Conservation (phyloP, 2,329 filamentous ascomycete species). For the Aspergillus chevalieri region DNA sequence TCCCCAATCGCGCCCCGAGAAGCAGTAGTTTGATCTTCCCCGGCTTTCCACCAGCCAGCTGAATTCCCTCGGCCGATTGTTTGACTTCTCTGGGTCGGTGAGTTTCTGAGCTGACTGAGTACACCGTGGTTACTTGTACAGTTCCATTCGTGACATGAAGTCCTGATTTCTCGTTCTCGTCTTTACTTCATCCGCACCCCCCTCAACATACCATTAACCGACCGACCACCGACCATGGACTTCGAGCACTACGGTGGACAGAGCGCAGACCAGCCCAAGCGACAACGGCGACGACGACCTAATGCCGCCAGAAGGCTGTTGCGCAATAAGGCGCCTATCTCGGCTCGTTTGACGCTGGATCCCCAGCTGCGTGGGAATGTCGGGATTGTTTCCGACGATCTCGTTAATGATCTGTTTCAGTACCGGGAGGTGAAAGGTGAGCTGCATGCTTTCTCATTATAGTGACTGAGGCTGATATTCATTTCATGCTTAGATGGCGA, state of each 20-base stretch:
- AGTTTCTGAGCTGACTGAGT: too few relatives aligned
- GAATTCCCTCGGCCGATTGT: too few relatives aligned
- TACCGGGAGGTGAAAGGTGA: conserved; percentile 49
- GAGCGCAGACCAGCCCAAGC: conserved; percentile 42
- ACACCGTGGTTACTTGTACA: too few relatives aligned
- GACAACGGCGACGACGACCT: conserved; percentile 48
- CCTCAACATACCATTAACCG: conserved; percentile 8
- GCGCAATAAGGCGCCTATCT: conserved; percentile 63
- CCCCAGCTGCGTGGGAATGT: conserved; percentile 78
- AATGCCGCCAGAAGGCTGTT: conserved; percentile 40
- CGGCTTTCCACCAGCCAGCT: too few relatives aligned
- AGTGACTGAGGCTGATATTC: not conserved
- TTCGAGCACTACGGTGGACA: conserved; percentile 32
- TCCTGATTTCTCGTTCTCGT: too few relatives aligned
- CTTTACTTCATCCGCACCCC: too few relatives aligned
- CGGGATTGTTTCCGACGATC: conserved; percentile 77
- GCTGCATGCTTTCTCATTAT: conserved; percentile 1
- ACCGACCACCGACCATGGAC: conserved; percentile 36
- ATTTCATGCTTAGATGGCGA: conserved; percentile 20
- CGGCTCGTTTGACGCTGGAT: conserved; percentile 76
- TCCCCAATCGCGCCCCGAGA: too few relatives aligned
- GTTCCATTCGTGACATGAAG: too few relatives aligned
- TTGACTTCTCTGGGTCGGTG: too few relatives aligned
- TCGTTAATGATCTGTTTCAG: conserved; percentile 73
- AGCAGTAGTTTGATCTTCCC: too few relatives aligned